Evolutionary conservation across 139 green algal genomes (phyloP).

Genomic region (Picochlorum sp.): DNA sequence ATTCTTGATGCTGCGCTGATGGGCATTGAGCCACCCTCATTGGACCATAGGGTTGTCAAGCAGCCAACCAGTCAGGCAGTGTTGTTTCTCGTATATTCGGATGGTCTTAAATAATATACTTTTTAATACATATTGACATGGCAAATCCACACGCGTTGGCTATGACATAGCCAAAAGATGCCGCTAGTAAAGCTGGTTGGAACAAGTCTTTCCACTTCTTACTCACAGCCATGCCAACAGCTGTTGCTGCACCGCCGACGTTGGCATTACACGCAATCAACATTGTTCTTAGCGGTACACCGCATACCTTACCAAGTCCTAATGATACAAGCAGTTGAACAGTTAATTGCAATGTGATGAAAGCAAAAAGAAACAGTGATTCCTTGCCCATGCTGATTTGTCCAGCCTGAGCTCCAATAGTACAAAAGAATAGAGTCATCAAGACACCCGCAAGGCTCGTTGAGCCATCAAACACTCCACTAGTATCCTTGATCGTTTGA

Average conservation of each 20-base stretch:
- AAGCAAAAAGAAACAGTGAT: conserved; percentile 28
- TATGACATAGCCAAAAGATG: conserved; percentile 49
- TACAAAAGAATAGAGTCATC: conserved; percentile 74
- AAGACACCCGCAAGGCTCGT: conserved; percentile 37
- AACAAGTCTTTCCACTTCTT: conserved; percentile 59
- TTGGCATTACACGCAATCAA: conserved; percentile 64
- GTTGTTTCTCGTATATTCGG: conserved; percentile 32
- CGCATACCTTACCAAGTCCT: conserved; percentile 19
- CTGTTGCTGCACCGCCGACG: conserved; percentile 69
- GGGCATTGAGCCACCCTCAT: conserved; percentile 45
- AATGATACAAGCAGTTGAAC: conserved; percentile 31
- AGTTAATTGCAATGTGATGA: conserved; percentile 43
- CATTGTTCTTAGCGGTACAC: conserved; percentile 37
- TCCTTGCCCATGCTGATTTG: conserved; percentile 29
- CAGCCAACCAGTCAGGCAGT: conserved; percentile 7
- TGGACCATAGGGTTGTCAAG: conserved; percentile 46
- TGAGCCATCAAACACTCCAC: conserved; percentile 29
- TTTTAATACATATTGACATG: neutral
- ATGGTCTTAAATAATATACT: conserved; percentile 10
- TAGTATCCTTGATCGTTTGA: neutral
- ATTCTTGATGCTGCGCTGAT: conserved; percentile 71
- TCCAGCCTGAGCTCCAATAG: conserved; percentile 58
- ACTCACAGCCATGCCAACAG: conserved; percentile 54
- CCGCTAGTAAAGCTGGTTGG: conserved; percentile 54
- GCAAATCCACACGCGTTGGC: conserved; percentile 32